Evolutionary conservation across 495 filamentous ascomycete genomes (phyloP).

Genomic region (Astrocystis sublimbata): DNA sequence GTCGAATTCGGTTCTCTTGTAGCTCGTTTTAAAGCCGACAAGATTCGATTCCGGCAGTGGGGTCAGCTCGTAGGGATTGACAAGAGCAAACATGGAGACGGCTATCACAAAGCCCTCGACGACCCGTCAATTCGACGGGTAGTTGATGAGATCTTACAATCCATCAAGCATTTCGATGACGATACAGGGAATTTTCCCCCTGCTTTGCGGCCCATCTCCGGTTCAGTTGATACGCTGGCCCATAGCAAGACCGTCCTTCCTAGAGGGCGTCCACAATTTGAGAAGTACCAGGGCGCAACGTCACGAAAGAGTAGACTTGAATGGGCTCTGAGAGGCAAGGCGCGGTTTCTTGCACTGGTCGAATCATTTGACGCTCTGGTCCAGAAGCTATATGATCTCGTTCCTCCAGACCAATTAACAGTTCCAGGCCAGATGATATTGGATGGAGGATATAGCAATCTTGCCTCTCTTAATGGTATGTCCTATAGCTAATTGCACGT

Average conservation of each 20-base stretch:
- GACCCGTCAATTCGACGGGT: not conserved
- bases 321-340: slow-evolving; percentile 4
- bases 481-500: not conserved
- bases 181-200: not conserved
- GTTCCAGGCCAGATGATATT: not conserved
- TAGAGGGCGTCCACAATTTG: not conserved
- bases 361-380: not conserved
- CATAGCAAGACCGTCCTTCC: too few species aligned
- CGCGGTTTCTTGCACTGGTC: not conserved
- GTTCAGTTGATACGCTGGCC: not conserved
- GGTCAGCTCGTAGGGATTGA: slow-evolving; percentile 18
- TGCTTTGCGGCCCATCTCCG: not conserved
- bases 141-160: not conserved
- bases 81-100: not conserved
- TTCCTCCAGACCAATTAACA: not conserved
- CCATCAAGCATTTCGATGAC: slow-evolving; percentile 1
- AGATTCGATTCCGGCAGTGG: slow-evolving; percentile 21
- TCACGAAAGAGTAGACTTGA: not conserved
- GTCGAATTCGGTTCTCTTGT: slow-evolving; percentile 12
- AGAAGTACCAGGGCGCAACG: not conserved
- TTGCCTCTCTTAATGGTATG: not conserved
- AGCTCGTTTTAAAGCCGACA: slow-evolving; percentile 22
- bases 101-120: slow-evolving; percentile 3
- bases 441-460: not conserved
- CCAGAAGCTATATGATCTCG: slow-evolving; percentile 5